Evolutionary conservation across 139 green algal species (phyloP), one percentile per base, ranked within the genome.

Genomic region (Chlorella sp.): DNA sequence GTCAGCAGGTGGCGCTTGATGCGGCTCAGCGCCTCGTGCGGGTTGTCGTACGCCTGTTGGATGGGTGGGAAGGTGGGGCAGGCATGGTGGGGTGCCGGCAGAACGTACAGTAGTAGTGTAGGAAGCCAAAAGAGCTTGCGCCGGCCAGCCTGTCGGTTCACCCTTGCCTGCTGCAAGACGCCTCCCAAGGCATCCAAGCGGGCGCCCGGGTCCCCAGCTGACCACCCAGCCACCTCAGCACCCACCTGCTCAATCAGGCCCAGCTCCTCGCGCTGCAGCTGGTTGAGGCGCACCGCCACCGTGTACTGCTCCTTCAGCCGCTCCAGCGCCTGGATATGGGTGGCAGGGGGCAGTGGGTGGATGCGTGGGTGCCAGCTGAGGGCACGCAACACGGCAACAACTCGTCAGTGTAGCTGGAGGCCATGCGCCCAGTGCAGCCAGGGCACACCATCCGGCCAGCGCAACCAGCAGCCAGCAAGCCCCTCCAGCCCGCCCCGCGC

Each of bases 1-100:
- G 97, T 99, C 51, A 99, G 96, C 90, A 99, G 93, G 90, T 99
- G 97, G 40, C 97, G 95, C 94, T 99, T 99, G 93, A 99, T 99
- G 79, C 97, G 93, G 62, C 94, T 94, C 81, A 99, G 90, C 44
- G 96, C 95, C 92, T 99, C 97, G 86, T 99, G 97, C 4, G 97
- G 97, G 92, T 99, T 99, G 95, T 99, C 97, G 86, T 99, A 99
- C 48, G 97, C 97, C 92, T 94, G 84, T 8, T 8, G 64, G 60
- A 43, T 24, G 40, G 7, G 40, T 5, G 36, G 8, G 34, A 34
- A 34, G 11, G 36, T 36, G 13, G 36, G 32, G 68, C 48, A 38
- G 17, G 40, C 38, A n/a, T 20, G 69, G 30, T 13, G 16, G 67
- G 30, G 67, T 41, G 36, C 17, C 7, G 24, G 24, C 28, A 24